Evolutionary conservation across 2,329 filamentous ascomycete species (phyloP).

Genomic region (Epicoccum nigrum): DNA sequence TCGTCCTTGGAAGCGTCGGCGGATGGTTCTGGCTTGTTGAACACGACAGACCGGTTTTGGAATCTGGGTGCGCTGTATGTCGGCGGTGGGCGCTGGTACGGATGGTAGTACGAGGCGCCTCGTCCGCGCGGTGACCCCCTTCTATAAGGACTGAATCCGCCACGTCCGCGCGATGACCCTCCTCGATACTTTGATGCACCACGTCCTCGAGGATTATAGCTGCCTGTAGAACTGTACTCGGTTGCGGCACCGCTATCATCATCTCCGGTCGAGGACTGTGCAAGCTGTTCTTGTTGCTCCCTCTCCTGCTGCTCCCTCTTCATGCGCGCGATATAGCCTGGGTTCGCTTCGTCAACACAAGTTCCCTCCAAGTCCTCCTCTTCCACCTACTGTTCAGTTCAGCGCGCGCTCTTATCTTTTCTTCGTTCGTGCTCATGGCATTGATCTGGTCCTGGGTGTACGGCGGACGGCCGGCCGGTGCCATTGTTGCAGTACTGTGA

Average conservation of each 20-base stretch:
- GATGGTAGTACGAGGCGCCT: slow-evolving; percentile 25
- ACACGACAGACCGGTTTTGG: slow-evolving; percentile 21
- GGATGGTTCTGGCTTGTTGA: slow-evolving; percentile 15
- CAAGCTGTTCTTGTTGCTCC: slow-evolving; percentile 23
- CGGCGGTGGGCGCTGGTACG: slow-evolving; percentile 25
- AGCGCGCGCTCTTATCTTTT: slow-evolving; percentile 29
- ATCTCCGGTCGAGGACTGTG: slow-evolving; percentile 8
- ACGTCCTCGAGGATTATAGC: slow-evolving; percentile 5
- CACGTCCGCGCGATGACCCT: slow-evolving; percentile 9
- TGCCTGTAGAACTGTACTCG: background rate
- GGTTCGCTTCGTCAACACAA: slow-evolving; percentile 17
- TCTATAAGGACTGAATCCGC: background rate
- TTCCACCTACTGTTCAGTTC: slow-evolving; percentile 37
- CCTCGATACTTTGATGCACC: slow-evolving; percentile 6
- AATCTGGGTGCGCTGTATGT: slow-evolving; percentile 12
- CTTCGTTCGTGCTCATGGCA: slow-evolving; percentile 30
- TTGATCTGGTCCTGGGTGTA: slow-evolving; percentile 34
- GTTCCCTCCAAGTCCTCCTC: slow-evolving; percentile 3
- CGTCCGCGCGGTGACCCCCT: slow-evolving; percentile 18
- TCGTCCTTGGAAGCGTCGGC: slow-evolving; percentile 4
- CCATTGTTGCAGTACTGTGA: slow-evolving; percentile 22
- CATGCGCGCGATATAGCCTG: slow-evolving; percentile 30
- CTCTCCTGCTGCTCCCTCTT: slow-evolving; percentile 32
- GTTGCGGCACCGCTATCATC: background rate
- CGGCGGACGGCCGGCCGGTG: slow-evolving; percentile 32